phyloP scores from a whole-genome alignment of 441 rosid species.

The Croton setiger region DNA sequence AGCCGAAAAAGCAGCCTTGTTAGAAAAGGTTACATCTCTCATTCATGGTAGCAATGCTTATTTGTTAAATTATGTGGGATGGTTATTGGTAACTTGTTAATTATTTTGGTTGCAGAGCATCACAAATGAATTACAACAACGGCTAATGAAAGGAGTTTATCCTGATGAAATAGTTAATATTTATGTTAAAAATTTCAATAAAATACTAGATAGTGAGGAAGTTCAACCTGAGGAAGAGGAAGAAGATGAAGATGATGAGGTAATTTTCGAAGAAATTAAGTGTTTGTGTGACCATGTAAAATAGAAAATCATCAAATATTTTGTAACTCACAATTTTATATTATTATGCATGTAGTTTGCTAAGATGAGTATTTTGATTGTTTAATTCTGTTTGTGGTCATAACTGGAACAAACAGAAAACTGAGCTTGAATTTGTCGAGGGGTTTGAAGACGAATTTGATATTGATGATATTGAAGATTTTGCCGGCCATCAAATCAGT shows the following conservation, averaged over 20 bases:
- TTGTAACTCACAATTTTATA: background rate
- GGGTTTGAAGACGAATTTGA: conserved; percentile 72
- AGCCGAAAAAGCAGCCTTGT: conserved; percentile 67
- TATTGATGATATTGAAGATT: conserved; percentile 82
- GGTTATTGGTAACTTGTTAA: conserved; percentile 3
- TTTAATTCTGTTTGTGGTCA: background rate
- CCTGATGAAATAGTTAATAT: conserved; percentile 57
- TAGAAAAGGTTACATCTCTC: conserved; percentile 55
- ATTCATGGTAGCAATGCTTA: background rate
- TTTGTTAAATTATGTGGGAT: background rate
- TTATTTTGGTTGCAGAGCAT: conserved; percentile 46
- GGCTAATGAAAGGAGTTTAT: conserved; percentile 62
- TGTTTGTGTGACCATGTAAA: background rate
- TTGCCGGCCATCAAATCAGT: conserved; percentile 34
- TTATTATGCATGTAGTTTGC: background rate
- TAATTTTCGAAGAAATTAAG: conserved; percentile 12
- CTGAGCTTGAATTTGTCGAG: conserved; percentile 62
- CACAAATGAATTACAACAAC: conserved; percentile 67
- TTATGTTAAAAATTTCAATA: conserved; percentile 36
- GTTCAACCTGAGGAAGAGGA: conserved; percentile 26
- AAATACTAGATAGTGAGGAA: conserved; percentile 47
- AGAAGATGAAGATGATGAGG: conserved; percentile 50
- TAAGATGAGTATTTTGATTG: background rate
- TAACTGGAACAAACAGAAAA: conserved; percentile 38
- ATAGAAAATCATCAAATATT: background rate